phyloP scores from a whole-genome alignment of 2,329 filamentous ascomycete species.

The Cadophora malorum region DNA sequence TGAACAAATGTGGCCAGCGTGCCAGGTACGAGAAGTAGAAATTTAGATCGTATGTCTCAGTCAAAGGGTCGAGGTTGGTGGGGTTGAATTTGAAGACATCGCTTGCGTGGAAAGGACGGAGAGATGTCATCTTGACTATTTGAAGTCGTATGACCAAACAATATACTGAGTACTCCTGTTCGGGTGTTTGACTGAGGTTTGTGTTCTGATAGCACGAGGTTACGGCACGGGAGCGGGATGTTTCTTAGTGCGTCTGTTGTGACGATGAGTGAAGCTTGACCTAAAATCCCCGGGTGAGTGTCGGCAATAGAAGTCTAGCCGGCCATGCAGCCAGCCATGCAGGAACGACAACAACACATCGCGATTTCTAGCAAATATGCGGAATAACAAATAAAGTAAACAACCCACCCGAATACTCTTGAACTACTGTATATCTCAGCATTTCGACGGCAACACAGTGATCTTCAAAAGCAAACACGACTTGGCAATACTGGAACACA shows the following conservation, averaged over 20 bases:
- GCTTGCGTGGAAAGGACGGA: constrained; percentile 82
- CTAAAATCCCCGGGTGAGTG: neutral
- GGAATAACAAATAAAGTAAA: neutral
- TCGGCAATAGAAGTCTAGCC: neutral
- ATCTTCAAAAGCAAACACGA: neutral
- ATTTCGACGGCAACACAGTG: neutral
- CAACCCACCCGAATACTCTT: neutral
- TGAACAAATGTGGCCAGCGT: constrained; percentile 94
- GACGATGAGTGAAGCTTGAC: constrained; percentile 2
- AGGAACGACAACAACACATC: constrained; percentile 2
- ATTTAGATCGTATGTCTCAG: constrained; percentile 95
- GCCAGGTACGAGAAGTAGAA: constrained; percentile 98
- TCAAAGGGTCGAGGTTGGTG: constrained; percentile 94
- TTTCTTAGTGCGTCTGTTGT: constrained; percentile 5
- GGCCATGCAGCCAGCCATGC: neutral
- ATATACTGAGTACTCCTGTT: too few species aligned
- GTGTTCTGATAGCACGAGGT: neutral
- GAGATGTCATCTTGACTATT: constrained; percentile 70
- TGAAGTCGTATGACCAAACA: neutral
- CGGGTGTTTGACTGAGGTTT: too few species aligned
- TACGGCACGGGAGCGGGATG: constrained; percentile 10
- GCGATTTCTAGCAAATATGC: neutral
- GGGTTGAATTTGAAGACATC: constrained; percentile 91
- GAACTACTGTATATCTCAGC: neutral
- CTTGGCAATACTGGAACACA: neutral